A percentile compares a stretch with the other conserved stretches of the same genome.
phyloP scores from a whole-genome alignment of 805 yeast species.

The Metschnikowia aberdeeniae region DNA sequence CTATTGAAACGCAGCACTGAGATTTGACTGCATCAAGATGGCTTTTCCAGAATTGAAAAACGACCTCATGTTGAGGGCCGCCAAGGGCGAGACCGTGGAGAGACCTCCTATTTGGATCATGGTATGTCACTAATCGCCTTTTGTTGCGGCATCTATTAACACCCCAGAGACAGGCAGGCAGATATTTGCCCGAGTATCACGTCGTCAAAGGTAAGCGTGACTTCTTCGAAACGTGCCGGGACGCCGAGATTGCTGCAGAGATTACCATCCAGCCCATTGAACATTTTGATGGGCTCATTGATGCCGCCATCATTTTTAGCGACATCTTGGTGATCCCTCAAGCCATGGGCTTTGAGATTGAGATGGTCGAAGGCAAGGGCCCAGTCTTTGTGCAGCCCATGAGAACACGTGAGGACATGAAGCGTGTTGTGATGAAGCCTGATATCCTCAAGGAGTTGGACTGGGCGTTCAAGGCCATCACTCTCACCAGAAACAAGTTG shows the following conservation, averaged over 20 bases:
- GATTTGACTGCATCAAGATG: constrained; percentile 4
- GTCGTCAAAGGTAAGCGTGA: constrained; percentile 79
- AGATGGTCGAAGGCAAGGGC: constrained; percentile 91
- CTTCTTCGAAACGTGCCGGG: constrained; percentile 93
- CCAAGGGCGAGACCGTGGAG: constrained; percentile 84
- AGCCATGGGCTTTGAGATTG: constrained; percentile 94
- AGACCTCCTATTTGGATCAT: constrained; percentile 98
- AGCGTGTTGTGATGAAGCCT: constrained; percentile 54
- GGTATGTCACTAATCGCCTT: constrained; percentile 41
- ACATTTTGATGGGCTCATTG: constrained; percentile 83
- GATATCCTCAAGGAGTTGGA: constrained; percentile 75
- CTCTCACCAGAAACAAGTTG: constrained; percentile 80
- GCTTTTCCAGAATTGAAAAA: constrained; percentile 78
- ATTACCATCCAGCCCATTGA: constrained; percentile 95
- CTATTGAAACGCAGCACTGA: background rate
- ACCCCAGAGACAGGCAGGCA: constrained; percentile 82
- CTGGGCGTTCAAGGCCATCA: constrained; percentile 95
- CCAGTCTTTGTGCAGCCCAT: constrained; percentile 90
- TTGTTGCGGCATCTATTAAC: constrained; percentile 7
- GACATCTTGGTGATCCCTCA: constrained; percentile 96
- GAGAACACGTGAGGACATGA: constrained; percentile 65
- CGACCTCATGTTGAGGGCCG: constrained; percentile 89
- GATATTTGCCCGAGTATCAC: constrained; percentile 89
- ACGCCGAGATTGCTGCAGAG: constrained; percentile 88
- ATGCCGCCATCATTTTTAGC: constrained; percentile 95